Evolutionary conservation across 192 early-diverging fungal genomes (phyloP), one percentile per base, ranked within the genome.

Genomic region (Gonapodya sp.): DNA sequence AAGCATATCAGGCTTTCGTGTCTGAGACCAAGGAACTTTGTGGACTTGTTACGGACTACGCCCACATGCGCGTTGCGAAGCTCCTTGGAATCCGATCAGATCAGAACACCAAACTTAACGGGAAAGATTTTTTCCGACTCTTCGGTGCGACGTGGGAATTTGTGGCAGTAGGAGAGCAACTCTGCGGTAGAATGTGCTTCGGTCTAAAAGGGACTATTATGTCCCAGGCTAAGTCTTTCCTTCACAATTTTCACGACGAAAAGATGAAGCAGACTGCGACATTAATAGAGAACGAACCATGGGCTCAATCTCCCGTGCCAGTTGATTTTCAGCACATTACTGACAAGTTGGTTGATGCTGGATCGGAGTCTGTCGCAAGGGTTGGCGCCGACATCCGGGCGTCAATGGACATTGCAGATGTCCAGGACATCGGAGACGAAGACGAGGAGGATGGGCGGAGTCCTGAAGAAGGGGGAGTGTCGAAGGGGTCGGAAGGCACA

Each of bases 231-330:
- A 36, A 46, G 2, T 89, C 94, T 30, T 98, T 97, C 83, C 79
- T 99, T 30, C 89, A 86, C 73, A 93, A 97, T 84, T 99, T 99
- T 81, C 98, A 99, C 79, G 94, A 95, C 79, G 96, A 97, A 83
- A 94, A 94, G 80, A 88, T 90, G 36, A 96, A 94, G 36, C 96
- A 98, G 84, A 87, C 95, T 31, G 90, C 92, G 16, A 85, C 94
- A 30, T 86, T 97, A 16, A 92, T 99, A 78, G 98, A 98, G 81
- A 97, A 95, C 84, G 98, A 99, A 83, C 95, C 97, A 86, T 99
- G 98, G 98, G 87, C 89, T 32, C 95, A 95, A 82, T 91, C 94
- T 14, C 94, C 94, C 79, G 94, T 99, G n/a, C 96, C 96, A 0
- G 87, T 92, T 79, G 96, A 97, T 80, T 99, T 96, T 79, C 98